These are phyloP conservation scores for Trifolium dubium DNA, from an alignment of 306 rosid genomes.

Conservation along the genomic window DNA sequence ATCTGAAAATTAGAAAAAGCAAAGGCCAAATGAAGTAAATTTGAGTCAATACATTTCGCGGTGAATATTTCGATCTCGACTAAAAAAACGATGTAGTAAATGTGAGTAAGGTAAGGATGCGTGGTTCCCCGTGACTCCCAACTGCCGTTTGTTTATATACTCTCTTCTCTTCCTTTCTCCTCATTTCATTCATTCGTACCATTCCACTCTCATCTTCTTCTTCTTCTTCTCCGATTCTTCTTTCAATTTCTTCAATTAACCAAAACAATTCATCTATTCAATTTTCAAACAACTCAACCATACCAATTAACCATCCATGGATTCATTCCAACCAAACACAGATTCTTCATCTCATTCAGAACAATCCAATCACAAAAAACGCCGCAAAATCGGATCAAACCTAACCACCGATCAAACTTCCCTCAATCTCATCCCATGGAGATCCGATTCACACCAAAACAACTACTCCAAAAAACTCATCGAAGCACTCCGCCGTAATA, in stretches of 20 bases:
- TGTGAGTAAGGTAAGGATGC: conserved; percentile 53
- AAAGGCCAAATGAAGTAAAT: conserved; percentile 21
- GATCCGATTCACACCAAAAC: conserved; percentile 67
- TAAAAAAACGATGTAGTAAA: conserved; percentile 51
- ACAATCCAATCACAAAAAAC: conserved; percentile 54
- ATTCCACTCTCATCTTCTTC: background rate
- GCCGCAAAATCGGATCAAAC: conserved; percentile 49
- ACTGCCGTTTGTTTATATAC: conserved; percentile 47
- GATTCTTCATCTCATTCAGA: too few species aligned
- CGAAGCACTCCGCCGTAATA: conserved; percentile 58
- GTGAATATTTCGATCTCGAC: too few species aligned
- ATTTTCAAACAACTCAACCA: background rate
- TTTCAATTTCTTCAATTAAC: background rate
- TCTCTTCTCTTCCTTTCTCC: background rate
- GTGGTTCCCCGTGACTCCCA: conserved; percentile 59
- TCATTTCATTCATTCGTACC: background rate
- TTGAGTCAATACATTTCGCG: too few species aligned
- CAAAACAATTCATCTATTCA: background rate
- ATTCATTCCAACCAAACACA: conserved; percentile 41
- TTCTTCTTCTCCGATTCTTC: background rate
- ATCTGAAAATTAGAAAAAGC: background rate
- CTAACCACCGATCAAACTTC: conserved; percentile 16
- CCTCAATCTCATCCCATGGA: conserved; percentile 55
- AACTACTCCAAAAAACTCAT: conserved; percentile 75
- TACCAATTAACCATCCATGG: conserved; percentile 40